Conservation (phyloP, 192 early-diverging fungal genomes). For the Dissophora globulifera region DNA sequence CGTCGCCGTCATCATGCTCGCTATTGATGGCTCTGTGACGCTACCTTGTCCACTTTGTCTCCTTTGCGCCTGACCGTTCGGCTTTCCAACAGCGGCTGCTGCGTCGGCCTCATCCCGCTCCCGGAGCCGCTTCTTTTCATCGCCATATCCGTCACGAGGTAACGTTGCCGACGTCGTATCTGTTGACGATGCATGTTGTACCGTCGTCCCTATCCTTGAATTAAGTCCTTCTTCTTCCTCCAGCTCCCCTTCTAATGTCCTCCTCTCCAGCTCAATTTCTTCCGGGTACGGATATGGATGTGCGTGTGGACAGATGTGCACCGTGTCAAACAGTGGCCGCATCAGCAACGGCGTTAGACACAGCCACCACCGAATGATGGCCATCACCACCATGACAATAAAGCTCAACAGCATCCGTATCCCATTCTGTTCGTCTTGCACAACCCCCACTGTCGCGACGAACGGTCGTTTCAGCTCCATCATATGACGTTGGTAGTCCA, state of each 20-base stretch:
- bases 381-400: slow-evolving; percentile 27
- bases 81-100: neutral
- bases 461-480: slow-evolving; percentile 19
- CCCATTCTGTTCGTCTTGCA: slow-evolving; percentile 33
- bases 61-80: neutral
- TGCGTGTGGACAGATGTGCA: slow-evolving; percentile 43
- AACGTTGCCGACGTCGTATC: neutral
- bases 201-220: no score
- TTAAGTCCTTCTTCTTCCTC: neutral
- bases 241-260: slow-evolving; percentile 4
- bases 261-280: slow-evolving; percentile 31
- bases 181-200: no score
- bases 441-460: slow-evolving; percentile 39
- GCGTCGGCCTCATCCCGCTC: slow-evolving; percentile 4
- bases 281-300: slow-evolving; percentile 48
- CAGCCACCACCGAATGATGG: slow-evolving; percentile 34
- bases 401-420: slow-evolving; percentile 17
- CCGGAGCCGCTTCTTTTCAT: slow-evolving; percentile 23
- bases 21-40: neutral
- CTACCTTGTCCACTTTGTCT: neutral
- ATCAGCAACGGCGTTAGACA: slow-evolving; percentile 28
- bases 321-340: slow-evolving; percentile 36
- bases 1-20: no score
- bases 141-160: no score
- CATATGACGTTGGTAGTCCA: slow-evolving; percentile 12